Evolutionary conservation across 2,329 filamentous ascomycete species (phyloP).

Genomic region (Cytospora schulzeri): DNA sequence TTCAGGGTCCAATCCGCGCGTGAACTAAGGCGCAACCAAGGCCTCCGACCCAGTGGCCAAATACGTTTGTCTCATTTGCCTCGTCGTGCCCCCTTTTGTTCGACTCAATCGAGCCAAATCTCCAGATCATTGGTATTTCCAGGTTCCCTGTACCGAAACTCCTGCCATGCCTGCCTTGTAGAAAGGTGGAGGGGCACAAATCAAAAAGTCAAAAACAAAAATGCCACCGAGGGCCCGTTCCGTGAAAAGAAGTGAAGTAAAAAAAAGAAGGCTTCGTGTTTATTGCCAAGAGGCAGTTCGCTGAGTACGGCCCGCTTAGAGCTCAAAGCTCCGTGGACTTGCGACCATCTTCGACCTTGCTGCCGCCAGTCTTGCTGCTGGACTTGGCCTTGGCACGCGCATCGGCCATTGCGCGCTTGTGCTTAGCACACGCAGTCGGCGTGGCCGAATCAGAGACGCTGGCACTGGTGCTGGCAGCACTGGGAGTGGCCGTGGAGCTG

Average conservation of each 20-base stretch:
- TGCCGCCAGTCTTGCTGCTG: background rate
- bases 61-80: background rate
- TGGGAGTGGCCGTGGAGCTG: background rate
- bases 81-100: slow-evolving; percentile 4
- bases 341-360: background rate
- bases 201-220: slow-evolving; percentile 17
- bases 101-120: slow-evolving; percentile 12
- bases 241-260: slow-evolving; percentile 22
- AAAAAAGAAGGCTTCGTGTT: background rate
- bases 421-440: background rate
- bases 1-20: background rate
- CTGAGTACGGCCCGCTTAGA: background rate
- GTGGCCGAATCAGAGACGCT: background rate
- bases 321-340: slow-evolving; percentile 4
- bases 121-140: slow-evolving; percentile 21
- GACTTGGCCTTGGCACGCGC: background rate
- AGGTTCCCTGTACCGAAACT: slow-evolving; percentile 20
- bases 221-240: slow-evolving; percentile 14
- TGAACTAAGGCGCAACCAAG: background rate
- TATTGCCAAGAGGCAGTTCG: background rate
- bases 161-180: slow-evolving; percentile 17
- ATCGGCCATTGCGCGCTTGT: slow-evolving; percentile 7
- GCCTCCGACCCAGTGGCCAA: background rate
- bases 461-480: background rate
- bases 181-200: slow-evolving; percentile 29